These are phyloP conservation scores for Oryza rufipogon DNA, from an alignment of 176 grass and related monocot genomes.

Conservation along the genomic window DNA sequence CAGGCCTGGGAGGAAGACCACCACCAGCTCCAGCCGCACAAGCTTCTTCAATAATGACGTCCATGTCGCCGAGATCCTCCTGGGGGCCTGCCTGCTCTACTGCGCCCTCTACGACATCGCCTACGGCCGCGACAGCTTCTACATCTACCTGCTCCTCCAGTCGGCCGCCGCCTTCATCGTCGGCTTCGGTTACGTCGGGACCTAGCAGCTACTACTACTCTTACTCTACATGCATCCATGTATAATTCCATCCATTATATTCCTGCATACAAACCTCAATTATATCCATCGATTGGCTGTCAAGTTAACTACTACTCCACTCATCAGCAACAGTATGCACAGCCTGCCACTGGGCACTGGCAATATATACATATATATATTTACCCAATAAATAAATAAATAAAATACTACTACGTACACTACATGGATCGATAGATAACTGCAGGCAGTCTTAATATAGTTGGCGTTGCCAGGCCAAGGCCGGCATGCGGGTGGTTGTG, in stretches of 20 bases:
- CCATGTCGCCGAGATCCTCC: conserved; percentile 64
- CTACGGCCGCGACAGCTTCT: conserved; percentile 66
- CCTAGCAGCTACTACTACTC: not conserved
- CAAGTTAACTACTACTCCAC: too few relatives aligned
- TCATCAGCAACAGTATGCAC: too few relatives aligned
- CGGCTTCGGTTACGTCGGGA: conserved; percentile 72
- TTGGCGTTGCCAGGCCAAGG: not conserved
- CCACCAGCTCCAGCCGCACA: not conserved
- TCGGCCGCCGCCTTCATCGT: conserved; percentile 73
- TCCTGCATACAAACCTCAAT: too few relatives aligned
- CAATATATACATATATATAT: too few relatives aligned
- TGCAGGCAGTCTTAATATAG: not conserved
- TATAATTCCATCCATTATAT: not conserved
- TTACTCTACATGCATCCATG: not conserved
- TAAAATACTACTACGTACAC: too few relatives aligned
- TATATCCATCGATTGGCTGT: too few relatives aligned
- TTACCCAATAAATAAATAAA: too few relatives aligned
- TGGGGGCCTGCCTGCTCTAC: conserved; percentile 69
- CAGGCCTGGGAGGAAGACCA: conserved; percentile 36
- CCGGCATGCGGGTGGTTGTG: not conserved
- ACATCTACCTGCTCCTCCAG: conserved; percentile 76
- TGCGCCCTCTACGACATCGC: conserved; percentile 72
- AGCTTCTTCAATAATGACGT: not conserved
- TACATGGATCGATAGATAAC: too few relatives aligned
- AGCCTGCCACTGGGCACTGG: too few relatives aligned